Conservation (phyloP, 768 basidiomycete species). For the Russula ochroleuca region DNA sequence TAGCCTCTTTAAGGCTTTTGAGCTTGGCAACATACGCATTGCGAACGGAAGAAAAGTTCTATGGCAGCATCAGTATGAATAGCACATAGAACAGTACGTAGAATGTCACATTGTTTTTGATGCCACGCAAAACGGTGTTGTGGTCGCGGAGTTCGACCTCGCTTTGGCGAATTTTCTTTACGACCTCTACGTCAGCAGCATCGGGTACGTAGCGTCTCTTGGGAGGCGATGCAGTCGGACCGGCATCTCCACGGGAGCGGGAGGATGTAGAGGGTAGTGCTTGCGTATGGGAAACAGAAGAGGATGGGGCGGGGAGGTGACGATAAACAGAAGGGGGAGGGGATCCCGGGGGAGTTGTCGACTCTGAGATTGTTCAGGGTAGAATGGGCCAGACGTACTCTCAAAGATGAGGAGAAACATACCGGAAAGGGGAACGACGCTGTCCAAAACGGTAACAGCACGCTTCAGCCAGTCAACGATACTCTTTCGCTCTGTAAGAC, state of each 20-base stretch:
- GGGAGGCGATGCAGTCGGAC: constrained; percentile 37
- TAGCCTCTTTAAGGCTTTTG: constrained; percentile 68
- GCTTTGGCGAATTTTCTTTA: constrained; percentile 75
- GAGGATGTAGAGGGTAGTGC: constrained; percentile 24
- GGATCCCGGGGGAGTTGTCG: constrained; percentile 59
- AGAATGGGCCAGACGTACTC: background rate
- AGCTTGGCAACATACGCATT: constrained; percentile 68
- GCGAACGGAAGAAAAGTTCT: constrained; percentile 80
- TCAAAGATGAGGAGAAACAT: constrained; percentile 28
- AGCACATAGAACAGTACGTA: background rate
- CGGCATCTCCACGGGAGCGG: constrained; percentile 23
- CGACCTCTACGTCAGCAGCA: constrained; percentile 70
- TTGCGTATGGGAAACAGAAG: constrained; percentile 29
- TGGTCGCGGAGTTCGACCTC: constrained; percentile 81
- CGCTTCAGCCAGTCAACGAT: constrained; percentile 86
- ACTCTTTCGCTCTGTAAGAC: constrained; percentile 80
- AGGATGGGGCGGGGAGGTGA: constrained; percentile 12
- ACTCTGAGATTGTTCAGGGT: constrained; percentile 33
- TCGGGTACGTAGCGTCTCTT: constrained; percentile 83
- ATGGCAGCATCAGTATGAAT: background rate
- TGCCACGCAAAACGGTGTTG: constrained; percentile 77
- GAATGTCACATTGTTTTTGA: constrained; percentile 70
- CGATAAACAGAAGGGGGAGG: constrained; percentile 35
- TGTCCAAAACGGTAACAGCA: constrained; percentile 44
- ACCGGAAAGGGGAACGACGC: constrained; percentile 47